Evolutionary conservation across 2,329 filamentous ascomycete genomes (phyloP), one percentile per base, ranked within the genome.

Genomic region (Stagonosporopsis chrysanthemi): DNA sequence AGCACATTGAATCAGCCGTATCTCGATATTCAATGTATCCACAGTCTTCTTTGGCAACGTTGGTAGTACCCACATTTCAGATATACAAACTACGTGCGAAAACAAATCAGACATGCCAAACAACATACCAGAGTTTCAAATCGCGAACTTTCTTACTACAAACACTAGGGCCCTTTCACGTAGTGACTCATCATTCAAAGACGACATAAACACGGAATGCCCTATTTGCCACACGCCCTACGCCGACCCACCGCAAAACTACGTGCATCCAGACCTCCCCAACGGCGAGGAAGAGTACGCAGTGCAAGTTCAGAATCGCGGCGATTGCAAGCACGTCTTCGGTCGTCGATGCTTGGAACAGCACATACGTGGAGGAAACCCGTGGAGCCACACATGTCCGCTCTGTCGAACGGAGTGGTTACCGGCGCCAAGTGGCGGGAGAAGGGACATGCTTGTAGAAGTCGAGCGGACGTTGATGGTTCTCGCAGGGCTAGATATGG

Each of bases 331-430:
- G 4, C 68, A 70, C 41, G 53, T 68, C 11, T 63, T 69, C 26
- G 63, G 66, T 7, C 60, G 66, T 4, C 43, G 17, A 3, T 70
- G 68, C 39, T 15, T 68, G 23, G 65, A 70, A 44, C 49, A 33
- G 2, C 65, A 69, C 26, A 60, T 68, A 17, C 60, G 64, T 12
- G 47, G 53, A 4, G 46, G 58, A 9, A 56, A 61, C n/a, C 65
- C 66, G 1, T 69, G 66, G 63, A 67, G 66, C 39, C 60, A 67
- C 26, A 52, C 56, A 3, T 70, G 68, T 26, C 68, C 66, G 3
- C 23, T 65, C 1, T 70, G 66, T 49, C 47, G 68, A 8, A 57
- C 40, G 2, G 60, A 62, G 41, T 66, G 60, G 61, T 67, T 69
- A 28, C 62, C 65, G 6, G 31, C 59, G 19, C 63, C 61, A 19